Conservation (phyloP, 768 basidiomycete species). For the Omphalotus guepiniiformis region DNA sequence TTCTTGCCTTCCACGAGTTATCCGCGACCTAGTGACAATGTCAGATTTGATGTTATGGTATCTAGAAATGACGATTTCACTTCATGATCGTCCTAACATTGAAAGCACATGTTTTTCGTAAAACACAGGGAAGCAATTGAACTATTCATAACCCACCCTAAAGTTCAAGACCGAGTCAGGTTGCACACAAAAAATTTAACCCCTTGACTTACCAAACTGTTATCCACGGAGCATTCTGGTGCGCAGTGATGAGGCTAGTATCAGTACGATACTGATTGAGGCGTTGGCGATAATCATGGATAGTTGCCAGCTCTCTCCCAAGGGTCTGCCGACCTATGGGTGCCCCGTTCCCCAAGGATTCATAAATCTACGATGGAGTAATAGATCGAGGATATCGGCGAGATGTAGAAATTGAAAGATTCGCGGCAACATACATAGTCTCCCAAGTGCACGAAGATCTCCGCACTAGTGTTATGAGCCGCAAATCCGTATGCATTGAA, state of each 20-base stretch:
- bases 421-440: slow-evolving; percentile 44
- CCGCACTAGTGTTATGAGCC: slow-evolving; percentile 46
- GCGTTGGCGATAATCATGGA: slow-evolving; percentile 51
- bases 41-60: neutral
- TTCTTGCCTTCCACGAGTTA: slow-evolving; percentile 54
- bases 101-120: neutral
- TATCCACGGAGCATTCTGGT: slow-evolving; percentile 51
- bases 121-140: neutral
- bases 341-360: slow-evolving; percentile 39
- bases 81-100: slow-evolving; percentile 47
- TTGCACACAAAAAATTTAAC: slow-evolving; percentile 1
- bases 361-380: slow-evolving; percentile 37
- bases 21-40: slow-evolving; percentile 39
- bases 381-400: neutral
- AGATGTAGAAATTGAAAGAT: neutral
- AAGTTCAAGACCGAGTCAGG: neutral
- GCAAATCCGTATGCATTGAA: slow-evolving; percentile 61
- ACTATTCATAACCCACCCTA: neutral
- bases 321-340: slow-evolving; percentile 45
- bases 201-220: slow-evolving; percentile 41
- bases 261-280: slow-evolving; percentile 52
- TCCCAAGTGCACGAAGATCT: slow-evolving; percentile 54
- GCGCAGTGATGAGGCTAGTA: slow-evolving; percentile 40
- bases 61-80: slow-evolving; percentile 18
- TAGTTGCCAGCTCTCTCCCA: slow-evolving; percentile 52